These are phyloP conservation scores for Paramecium octaurelia DNA, from an alignment of 73 alveolate genomes.

Conservation along the genomic window DNA sequence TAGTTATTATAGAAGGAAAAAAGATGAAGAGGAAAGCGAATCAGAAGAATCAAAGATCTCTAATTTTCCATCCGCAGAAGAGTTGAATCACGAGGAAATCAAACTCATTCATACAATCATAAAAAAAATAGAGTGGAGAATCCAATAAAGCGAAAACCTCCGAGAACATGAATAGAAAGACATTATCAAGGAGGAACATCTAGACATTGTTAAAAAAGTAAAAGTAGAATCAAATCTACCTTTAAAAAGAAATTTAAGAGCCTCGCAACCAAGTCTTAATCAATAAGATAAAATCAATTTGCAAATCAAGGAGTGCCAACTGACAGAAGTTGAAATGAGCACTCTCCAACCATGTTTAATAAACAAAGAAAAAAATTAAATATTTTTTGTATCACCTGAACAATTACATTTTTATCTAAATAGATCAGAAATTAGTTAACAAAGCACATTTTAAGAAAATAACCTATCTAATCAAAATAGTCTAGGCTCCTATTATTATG, in stretches of 20 bases:
- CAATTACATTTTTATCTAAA: background rate
- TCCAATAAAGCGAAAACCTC: background rate
- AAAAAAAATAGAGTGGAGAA: constrained; percentile 38
- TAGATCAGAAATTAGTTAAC: background rate
- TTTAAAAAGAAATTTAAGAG: background rate
- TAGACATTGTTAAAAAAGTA: background rate
- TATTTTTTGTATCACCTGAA: background rate
- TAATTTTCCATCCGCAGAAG: constrained; percentile 27
- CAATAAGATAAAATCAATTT: background rate
- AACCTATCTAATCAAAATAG: constrained; percentile 5
- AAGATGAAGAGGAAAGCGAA: constrained; percentile 6
- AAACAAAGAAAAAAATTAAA: background rate
- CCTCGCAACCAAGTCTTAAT: background rate
- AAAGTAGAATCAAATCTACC: background rate
- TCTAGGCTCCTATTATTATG: background rate
- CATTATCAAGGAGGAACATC: background rate
- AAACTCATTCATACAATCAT: background rate
- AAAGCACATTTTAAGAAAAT: background rate
- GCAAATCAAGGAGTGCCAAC: background rate
- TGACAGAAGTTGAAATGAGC: background rate
- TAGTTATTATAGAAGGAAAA: background rate
- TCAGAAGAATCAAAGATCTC: constrained; percentile 1
- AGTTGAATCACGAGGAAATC: constrained; percentile 18
- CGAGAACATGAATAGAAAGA: background rate
- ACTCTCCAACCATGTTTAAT: background rate